Evolutionary conservation across 2,329 filamentous ascomycete genomes (phyloP), one percentile per base, ranked within the genome.

Genomic region (Colletotrichum spinosum): DNA sequence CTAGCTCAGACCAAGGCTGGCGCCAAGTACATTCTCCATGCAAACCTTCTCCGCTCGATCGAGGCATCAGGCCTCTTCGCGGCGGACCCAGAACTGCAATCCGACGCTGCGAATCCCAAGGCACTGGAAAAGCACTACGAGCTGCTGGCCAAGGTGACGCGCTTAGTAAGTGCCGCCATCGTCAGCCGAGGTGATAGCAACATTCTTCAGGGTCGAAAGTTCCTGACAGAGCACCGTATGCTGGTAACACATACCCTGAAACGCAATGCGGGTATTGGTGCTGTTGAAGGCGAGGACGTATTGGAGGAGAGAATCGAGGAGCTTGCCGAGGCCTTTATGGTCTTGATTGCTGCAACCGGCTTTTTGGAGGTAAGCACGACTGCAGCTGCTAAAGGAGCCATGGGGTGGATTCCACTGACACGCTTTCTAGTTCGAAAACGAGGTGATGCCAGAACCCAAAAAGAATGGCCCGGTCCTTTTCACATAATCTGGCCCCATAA

Each of bases 211-310:
- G 94, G 91, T 1, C 88, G 92, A 60, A 84, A 84, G 41, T 99
- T 99, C 79, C 81, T 99, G 65, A 85, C 86, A 6, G 91, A 96
- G 69, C 93, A 97, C 76, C 86, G 95, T 67, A 88, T 90, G 76
- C 88, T 94, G 61, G 92, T 98, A 72, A 88, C 96, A 69, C 92
- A 94, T 50, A 90, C 97, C 17, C 92, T 99, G 73, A 99, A 99
- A 81, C 86, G 94, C 70, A 92, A 92, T 71, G 92, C 92, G 0
- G 92, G 92, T 52, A 92, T 97, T 61, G 91, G 92, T 15, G 76
- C 79, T 39, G 75, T 77, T 5, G 75, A 76, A 39, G 77, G 79
- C n/a, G 67, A 68, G 44, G 79, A 75, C 6, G 77, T 77, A 2
- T 81, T 88, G 41, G 88, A 88, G 56, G 83, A 89, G 60, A 86